Evolutionary conservation across 2,329 filamentous ascomycete species (phyloP), one percentile per base, ranked within the genome.

Genomic region (Mollisiaceae sp.): DNA sequence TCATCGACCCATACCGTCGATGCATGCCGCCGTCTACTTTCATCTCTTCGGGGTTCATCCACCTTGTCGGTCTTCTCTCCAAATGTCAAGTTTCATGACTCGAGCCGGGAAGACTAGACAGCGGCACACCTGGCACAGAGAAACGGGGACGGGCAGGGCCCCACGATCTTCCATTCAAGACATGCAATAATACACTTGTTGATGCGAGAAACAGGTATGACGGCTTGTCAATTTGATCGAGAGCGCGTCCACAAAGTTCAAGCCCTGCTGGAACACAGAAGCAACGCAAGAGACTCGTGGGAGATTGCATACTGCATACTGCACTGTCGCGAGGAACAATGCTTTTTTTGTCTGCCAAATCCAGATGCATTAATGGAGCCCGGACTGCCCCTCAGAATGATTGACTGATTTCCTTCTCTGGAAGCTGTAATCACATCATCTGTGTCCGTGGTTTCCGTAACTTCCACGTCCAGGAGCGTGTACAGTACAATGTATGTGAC

Each of bases 1-100:
- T 47, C 24, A 43, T 24, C 20, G 39, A 35, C 3, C 4, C 45
- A 18, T 50, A 56, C 20, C 20, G 52, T 61, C 20, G 39, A 54
- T 65, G 68, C 68, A 62, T 22, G 22, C 47, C 39, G 58, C 66
- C 63, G 64, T 67, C 47, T 39, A 47, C 35, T 39, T 32, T 20
- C 36, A 60, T 18, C 55, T 45, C 9, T 60, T 60, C 57, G 47
- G 62, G 57, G 58, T 61, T 63, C 63, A 54, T 47, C 60, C 59
- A 43, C 43, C 22, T 32, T 54, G 35, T 66, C 60, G 64, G 52
- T 27, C 22, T 45, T 66, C 60, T 63, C 63, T 55, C 41, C 63
- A 64, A 64, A 41, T 68, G 63, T 65, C 68, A 65, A 65, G 66
- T 70, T 70, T 68, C 62, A 70, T 70, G 63, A 67, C 64, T 66